These are phyloP conservation scores for Fusarium sp. DNA, from an alignment of 2,329 filamentous ascomycete genomes.

Conservation along the genomic window DNA sequence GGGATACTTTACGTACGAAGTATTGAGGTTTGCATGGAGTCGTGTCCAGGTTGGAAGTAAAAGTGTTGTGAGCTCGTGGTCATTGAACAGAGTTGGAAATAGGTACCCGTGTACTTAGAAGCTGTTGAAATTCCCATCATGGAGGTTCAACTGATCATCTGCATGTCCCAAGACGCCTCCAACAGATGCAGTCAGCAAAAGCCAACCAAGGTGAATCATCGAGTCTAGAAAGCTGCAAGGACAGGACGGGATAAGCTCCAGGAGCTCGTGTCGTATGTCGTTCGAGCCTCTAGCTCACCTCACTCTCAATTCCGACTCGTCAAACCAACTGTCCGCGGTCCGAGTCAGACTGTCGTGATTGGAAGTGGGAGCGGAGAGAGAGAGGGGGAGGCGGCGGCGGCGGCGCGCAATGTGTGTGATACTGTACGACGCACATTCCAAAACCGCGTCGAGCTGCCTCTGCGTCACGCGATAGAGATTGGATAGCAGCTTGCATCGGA, in stretches of 20 bases:
- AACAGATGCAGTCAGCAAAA: background rate
- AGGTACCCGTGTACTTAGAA: background rate
- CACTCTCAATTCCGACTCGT: background rate
- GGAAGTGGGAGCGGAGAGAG: background rate
- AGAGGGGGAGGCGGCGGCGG: background rate
- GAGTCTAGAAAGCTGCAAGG: background rate
- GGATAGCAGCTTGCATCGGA: slow-evolving; percentile 1
- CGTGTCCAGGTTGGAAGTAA: background rate
- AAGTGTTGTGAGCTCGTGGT: background rate
- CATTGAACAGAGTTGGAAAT: background rate
- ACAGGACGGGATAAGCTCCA: background rate
- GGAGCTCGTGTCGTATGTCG: background rate
- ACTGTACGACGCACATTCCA: slow-evolving; percentile 6
- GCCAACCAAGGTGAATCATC: background rate
- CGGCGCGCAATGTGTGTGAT: slow-evolving; percentile 6
- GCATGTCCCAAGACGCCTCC: background rate
- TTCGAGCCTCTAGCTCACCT: slow-evolving; percentile 15
- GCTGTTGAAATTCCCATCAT: background rate
- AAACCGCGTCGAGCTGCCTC: background rate
- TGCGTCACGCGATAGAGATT: slow-evolving; percentile 10
- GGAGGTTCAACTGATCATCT: background rate
- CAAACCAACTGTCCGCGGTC: slow-evolving; percentile 5
- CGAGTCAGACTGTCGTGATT: slow-evolving; percentile 19
- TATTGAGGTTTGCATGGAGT: slow-evolving; percentile 9
- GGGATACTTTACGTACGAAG: slow-evolving; percentile 11